Base-by-base conservation (phyloP, 2,329 filamentous ascomycete genomes). In the Xylaria sp. region DNA sequence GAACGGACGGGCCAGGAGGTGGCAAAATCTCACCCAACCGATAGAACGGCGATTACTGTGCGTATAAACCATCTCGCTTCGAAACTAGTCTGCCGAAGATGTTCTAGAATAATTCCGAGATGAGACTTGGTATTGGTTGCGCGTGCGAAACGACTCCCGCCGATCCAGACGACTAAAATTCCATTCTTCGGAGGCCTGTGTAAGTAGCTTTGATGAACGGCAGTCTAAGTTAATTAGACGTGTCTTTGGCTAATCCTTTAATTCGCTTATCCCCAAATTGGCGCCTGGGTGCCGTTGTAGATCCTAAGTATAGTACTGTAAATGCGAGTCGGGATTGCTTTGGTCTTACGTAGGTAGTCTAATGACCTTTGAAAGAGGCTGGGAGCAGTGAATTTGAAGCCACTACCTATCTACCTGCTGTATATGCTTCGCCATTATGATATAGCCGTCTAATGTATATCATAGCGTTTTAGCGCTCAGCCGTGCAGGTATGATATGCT, bases 1-100 rank as follows among this genome's bases (percentile, higher is more conserved):
- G 70, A n/a, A n/a, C n/a, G n/a, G n/a, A 67, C 62, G 64, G 71
- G 71, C 68, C 64, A 69, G 69, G 70, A 66, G 70, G 70, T 71
- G 70, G 70, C 70, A 54, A 72, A 67, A 63, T 62, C 38, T 15
- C 31, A 31, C 25, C 23, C 38, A 37, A 47, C 35, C 31, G 37
- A 33, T 27, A 52, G 19, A 40, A 38, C 27, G 38, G 37, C 43
- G 33, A 54, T 54, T 52, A n/a, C n/a, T n/a, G n/a, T n/a, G n/a
- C n/a, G n/a, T 15, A 40, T 9, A 33, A 40, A 55, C 33, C 10
- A 58, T 60, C 56, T 57, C 21, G 60, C 35, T 59, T 65, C 52
- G 56, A 65, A 55, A 60, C 54, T 27, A 51, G n/a, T n/a, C n/a
- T n/a, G n/a, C n/a, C 3, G 9, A 17, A 21, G 27, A 35, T 59